These are phyloP conservation scores for Pichia sp. DNA, from an alignment of 1,139 yeast genomes.

Conservation along the genomic window DNA sequence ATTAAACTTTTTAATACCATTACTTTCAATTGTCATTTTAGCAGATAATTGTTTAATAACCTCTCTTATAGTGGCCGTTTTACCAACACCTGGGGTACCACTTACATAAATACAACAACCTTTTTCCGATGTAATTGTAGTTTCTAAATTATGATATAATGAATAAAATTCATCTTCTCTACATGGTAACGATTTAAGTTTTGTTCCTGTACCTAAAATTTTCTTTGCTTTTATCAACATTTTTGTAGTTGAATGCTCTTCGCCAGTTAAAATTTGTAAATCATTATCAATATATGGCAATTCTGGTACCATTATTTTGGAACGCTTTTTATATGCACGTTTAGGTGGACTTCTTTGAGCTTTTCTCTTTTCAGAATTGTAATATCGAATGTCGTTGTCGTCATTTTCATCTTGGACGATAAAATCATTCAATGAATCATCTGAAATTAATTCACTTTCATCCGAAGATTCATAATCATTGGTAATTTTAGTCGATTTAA, in stretches of 20 bases:
- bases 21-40: conserved; percentile 33
- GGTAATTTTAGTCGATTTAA: too few relatives aligned
- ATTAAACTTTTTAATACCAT: conserved; percentile 53
- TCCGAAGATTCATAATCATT: too few relatives aligned
- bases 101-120: conserved; percentile 88
- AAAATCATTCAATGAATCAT: neutral
- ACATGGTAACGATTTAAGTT: conserved; percentile 68
- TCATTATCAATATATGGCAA: conserved; percentile 18
- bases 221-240: conserved; percentile 51
- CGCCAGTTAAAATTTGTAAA: conserved; percentile 11
- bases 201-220: conserved; percentile 58
- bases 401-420: conserved; percentile 2
- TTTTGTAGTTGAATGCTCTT: conserved; percentile 15
- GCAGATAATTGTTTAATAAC: conserved; percentile 60
- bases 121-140: conserved; percentile 62
- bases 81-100: conserved; percentile 98
- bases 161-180: conserved; percentile 82
- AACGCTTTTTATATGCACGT: too few relatives aligned
- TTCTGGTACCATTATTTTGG: conserved; percentile 5
- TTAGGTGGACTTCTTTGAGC: neutral
- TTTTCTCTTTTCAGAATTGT: conserved; percentile 16
- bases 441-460: too few relatives aligned
- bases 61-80: conserved; percentile 88
- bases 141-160: conserved; percentile 63
- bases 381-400: neutral